A percentile compares a stretch with the other conserved stretches of the same genome.
Evolutionary conservation across 1,139 yeast species (phyloP).

Genomic region (Lodderomyces orthopsilosis): DNA sequence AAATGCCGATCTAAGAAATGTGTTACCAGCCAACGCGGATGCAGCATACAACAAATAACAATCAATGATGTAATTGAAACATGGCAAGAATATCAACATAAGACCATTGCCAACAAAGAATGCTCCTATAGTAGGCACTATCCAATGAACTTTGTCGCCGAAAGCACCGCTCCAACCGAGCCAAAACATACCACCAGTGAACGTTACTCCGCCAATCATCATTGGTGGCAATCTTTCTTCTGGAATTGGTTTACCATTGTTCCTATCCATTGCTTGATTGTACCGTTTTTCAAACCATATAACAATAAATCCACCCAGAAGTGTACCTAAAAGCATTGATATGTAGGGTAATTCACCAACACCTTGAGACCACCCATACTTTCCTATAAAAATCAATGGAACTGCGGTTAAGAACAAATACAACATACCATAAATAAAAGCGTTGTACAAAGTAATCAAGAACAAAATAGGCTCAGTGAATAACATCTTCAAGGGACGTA

Average conservation of each 20-base stretch:
- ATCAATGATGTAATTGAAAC: conserved; percentile 78
- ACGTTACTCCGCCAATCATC: conserved; percentile 64
- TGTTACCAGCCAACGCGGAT: conserved; percentile 86
- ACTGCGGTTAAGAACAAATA: conserved; percentile 76
- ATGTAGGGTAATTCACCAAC: conserved; percentile 63
- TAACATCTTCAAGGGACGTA: conserved; percentile 70
- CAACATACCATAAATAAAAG: conserved; percentile 81
- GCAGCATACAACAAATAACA: conserved; percentile 79
- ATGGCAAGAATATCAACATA: conserved; percentile 71
- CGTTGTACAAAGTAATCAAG: conserved; percentile 67
- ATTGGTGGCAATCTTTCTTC: conserved; percentile 77
- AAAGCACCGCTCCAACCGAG: conserved; percentile 83
- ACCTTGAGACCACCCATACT: conserved; percentile 54
- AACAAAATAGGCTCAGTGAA: conserved; percentile 71
- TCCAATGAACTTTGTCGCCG: conserved; percentile 69
- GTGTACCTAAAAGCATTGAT: conserved; percentile 58
- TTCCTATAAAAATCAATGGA: conserved; percentile 66
- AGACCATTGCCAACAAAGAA: conserved; percentile 72
- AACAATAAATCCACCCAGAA: conserved; percentile 50
- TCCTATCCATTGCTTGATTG: conserved; percentile 25
- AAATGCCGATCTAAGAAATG: conserved; percentile 65
- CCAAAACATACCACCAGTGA: conserved; percentile 82
- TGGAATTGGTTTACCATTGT: conserved; percentile 65
- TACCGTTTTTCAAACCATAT: conserved; percentile 28
- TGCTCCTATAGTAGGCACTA: conserved; percentile 79